phyloP scores from a whole-genome alignment of 2,329 filamentous ascomycete species.

The Akanthomyces uredinophilus region DNA sequence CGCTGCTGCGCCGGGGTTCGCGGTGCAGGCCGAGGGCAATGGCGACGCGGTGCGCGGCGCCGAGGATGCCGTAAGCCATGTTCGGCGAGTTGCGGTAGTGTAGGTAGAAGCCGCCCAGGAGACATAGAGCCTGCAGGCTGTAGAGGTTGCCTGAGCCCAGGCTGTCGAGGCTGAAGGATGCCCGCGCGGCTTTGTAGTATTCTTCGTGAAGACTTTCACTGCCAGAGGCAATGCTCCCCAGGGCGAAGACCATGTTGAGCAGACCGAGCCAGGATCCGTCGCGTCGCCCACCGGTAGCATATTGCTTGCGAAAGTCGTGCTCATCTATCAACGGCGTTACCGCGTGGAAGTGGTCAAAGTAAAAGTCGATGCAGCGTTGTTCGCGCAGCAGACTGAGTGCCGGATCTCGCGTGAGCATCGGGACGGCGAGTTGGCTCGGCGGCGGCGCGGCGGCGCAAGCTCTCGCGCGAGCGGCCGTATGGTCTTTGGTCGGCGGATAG shows the following conservation, averaged over 20 bases:
- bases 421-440: constrained; percentile 26
- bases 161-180: constrained; percentile 49
- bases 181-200: constrained; percentile 51
- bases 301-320: constrained; percentile 53
- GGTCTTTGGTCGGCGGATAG: constrained; percentile 26
- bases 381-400: constrained; percentile 32
- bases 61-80: constrained; percentile 68
- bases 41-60: constrained; percentile 68
- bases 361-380: constrained; percentile 48
- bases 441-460: constrained; percentile 21
- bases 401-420: constrained; percentile 36
- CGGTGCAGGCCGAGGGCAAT: constrained; percentile 67
- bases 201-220: constrained; percentile 51
- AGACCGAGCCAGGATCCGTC: constrained; percentile 56
- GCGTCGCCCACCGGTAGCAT: constrained; percentile 41
- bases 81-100: constrained; percentile 75
- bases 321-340: constrained; percentile 59
- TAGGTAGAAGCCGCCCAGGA: constrained; percentile 71
- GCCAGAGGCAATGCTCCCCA: constrained; percentile 55
- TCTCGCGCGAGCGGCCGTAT: constrained; percentile 23
- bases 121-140: constrained; percentile 63
- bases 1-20: constrained; percentile 35
- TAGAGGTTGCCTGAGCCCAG: constrained; percentile 62
- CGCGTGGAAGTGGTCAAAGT: constrained; percentile 56
- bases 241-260: constrained; percentile 57